These are phyloP conservation scores for Aspergillus fumigatus DNA, from an alignment of 2,329 filamentous ascomycete genomes.

Conservation along the genomic window DNA sequence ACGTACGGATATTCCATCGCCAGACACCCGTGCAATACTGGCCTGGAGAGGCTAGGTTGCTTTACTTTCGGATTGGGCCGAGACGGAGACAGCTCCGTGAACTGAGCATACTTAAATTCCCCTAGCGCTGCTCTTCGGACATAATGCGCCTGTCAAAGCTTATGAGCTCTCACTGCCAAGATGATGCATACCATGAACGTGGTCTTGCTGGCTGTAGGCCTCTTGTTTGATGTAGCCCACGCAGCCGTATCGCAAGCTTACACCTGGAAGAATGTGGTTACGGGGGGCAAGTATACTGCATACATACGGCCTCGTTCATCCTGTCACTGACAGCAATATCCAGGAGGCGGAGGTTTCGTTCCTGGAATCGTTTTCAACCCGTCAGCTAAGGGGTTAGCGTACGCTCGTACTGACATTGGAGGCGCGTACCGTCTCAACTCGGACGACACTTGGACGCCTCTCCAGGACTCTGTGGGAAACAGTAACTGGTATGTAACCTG, in stretches of 20 bases:
- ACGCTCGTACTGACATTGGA: slow-evolving; percentile 55
- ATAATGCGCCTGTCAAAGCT: not conserved
- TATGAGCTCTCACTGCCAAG: not conserved
- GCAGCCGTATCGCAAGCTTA: slow-evolving; percentile 19
- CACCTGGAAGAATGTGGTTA: slow-evolving; percentile 48
- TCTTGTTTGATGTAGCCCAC: slow-evolving; percentile 5
- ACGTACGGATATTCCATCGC: too few species aligned
- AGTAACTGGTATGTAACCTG: slow-evolving; percentile 40
- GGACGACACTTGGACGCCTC: slow-evolving; percentile 53
- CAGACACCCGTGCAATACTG: too few species aligned
- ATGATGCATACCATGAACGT: not conserved
- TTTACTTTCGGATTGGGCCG: too few species aligned
- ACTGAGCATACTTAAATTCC: too few species aligned
- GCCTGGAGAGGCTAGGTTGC: too few species aligned
- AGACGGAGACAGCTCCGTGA: too few species aligned
- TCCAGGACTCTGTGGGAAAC: slow-evolving; percentile 48
- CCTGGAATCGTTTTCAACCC: slow-evolving; percentile 55
- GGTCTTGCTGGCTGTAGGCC: slow-evolving; percentile 5
- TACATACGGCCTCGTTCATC: rapidly evolving
- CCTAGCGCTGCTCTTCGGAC: too few species aligned
- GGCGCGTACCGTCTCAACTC: slow-evolving; percentile 53
- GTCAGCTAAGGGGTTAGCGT: slow-evolving; percentile 46
- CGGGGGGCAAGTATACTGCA: slow-evolving; percentile 32
- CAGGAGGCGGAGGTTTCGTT: slow-evolving; percentile 54
- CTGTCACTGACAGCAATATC: not conserved